Percentiles rank a stretch among this genome's conserved stretches.
phyloP scores from a whole-genome alignment of 257 asterid species.

The Jaltomata sinuosa region DNA sequence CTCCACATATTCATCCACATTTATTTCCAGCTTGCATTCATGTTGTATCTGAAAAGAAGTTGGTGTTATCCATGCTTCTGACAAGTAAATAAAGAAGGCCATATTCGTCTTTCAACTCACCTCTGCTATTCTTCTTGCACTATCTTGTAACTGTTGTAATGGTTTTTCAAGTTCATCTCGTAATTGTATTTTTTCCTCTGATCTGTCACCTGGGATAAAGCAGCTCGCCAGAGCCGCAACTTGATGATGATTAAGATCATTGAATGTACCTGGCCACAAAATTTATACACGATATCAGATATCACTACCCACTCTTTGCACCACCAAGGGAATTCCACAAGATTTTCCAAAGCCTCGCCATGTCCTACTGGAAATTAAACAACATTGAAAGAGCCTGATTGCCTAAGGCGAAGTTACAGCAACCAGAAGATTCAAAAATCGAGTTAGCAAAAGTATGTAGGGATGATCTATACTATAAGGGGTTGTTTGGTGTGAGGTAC shows the following conservation, averaged over 20 bases:
- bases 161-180: conserved; percentile 85
- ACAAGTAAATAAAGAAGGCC: neutral
- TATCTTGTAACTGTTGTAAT: conserved; percentile 89
- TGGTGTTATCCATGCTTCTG: neutral
- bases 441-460: neutral
- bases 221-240: conserved; percentile 91
- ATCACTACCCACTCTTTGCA: neutral
- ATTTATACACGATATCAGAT: neutral
- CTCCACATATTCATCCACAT: conserved; percentile 93
- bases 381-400: neutral
- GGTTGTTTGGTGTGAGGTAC: too few species aligned
- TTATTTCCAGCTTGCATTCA: conserved; percentile 89
- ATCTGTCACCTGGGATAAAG: conserved; percentile 86
- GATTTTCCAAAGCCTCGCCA: neutral
- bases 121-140: conserved; percentile 96
- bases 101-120: conserved; percentile 19
- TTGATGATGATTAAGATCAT: conserved; percentile 91
- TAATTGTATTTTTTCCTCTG: conserved; percentile 68
- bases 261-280: conserved; percentile 65
- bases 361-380: neutral
- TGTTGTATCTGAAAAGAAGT: conserved; percentile 60
- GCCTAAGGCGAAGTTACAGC: neutral
- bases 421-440: neutral
- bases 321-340: conserved; percentile 1
- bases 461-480: neutral